Evolutionary conservation across 1,139 yeast species (phyloP), one percentile per base, ranked within the genome.

Genomic region (Lodderomyces metapsilosis): DNA sequence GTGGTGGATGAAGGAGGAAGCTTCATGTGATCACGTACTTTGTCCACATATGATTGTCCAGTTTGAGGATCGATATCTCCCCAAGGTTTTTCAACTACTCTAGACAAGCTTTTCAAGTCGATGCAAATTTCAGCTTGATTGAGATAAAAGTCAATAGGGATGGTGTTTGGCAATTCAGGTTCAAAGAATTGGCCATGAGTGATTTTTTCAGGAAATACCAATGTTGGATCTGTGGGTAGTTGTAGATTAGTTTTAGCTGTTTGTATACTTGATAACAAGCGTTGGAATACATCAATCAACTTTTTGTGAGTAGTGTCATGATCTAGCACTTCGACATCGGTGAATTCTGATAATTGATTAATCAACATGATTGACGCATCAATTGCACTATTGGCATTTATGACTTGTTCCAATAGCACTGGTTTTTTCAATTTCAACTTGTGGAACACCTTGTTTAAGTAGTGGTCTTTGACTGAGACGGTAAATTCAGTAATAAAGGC

Each of bases 41-140:
- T 60, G 49, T 72, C 78, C 11, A 71, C 64, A 45, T 70, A 68
- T 7, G 74, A 68, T 34, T 53, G 54, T 0, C 76, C 76, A 4
- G 61, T 43, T 15, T 30, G 12, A 2, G 40, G 42, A 43, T 63
- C 67, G n/a, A 71, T 57, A 11, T 64, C 62, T 31, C 67, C 51
- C 78, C 78, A 72, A 1, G 77, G 77, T 41, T 58, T 58, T 41
- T 71, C 77, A 2, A 61, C 60, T 15, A 72, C 63, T 31, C 49
- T 50, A 40, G 65, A 69, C 16, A 72, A 54, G 46, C 61, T 59
- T 53, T 71, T 71, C 45, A 72, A 50, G 47, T 72, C 78, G 1
- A 72, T 51, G 45, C 77, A 71, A 5, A 72, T 56, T 48, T 71
- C 76, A 1, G 76, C 75, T 54, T 71, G 77, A 45, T 64, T 66